Evolutionary conservation across 1,284 basidiomycete species (phyloP), one percentile per base, ranked within the genome.

Genomic region (Ceratobasidium sp.): DNA sequence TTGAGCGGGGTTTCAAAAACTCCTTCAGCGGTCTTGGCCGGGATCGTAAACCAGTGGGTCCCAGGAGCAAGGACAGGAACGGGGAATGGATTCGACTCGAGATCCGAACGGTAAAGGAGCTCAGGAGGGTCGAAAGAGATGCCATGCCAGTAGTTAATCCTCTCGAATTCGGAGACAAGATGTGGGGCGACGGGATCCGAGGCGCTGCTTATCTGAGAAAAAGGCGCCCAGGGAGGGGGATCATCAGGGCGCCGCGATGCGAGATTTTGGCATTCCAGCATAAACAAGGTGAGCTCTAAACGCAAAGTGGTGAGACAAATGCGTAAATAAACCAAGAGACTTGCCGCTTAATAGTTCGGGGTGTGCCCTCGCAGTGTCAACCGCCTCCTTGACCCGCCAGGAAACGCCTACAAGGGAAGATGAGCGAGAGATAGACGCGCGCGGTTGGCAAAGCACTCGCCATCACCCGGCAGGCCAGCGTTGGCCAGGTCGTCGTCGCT

Each of bases 81-180:
- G 12, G 67, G 55, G 41, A 70, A 70, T 28, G 67, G 67, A 45
- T 59, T 55, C n/a, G 28, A 23, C 53, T 57, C 43, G 43, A 64
- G 41, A 50, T 64, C 61, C 36, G 61, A 64, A 21, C 61, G 61
- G 36, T 48, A 50, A 21, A 64, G 30, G 21, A 64, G 61, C 16
- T 64, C 41, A 34, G 61, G 61, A 48, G 41, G 61, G 28, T 64
- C 60, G 36, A 10, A 21, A 0, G 72, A 46, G 48, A 73, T 58
- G 18, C 72, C 72, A 32, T 74, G 59, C 16, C 55, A 74, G 60
- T 71, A 74, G 12, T 16, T 0, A 16, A n/a, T 43, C 39, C 55
- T 62, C 69, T 74, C 73, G 3, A n/a, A 74, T 12, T 57, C 73
- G n/a, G 60, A 64, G 60, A 55, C 34, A n/a, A 52, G 34, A 46